Evolutionary conservation across 768 basidiomycete species (phyloP).

Genomic region (Pulveroboletus sp.): DNA sequence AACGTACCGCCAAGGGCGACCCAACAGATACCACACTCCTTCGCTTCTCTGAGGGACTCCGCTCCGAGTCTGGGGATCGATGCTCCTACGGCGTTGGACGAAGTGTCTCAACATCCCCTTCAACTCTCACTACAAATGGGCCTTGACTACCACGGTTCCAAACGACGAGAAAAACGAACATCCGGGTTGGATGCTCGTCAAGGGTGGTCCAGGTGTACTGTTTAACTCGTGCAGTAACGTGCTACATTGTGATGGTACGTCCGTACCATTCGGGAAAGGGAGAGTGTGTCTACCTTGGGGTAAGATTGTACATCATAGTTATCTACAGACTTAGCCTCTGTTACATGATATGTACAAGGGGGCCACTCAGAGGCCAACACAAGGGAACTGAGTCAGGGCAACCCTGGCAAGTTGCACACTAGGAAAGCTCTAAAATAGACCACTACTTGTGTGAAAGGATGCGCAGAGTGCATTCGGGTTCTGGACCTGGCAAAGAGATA

Average conservation of each 20-base stretch:
- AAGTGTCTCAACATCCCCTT: slow-evolving; percentile 37
- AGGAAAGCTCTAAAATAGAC: too few species aligned
- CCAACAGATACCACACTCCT: slow-evolving; percentile 53
- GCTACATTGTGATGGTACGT: slow-evolving; percentile 30
- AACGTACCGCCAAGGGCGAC: slow-evolving; percentile 40
- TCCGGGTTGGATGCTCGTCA: slow-evolving; percentile 42
- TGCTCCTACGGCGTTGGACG: slow-evolving; percentile 19
- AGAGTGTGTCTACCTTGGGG: slow-evolving; percentile 21
- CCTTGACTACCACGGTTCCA: slow-evolving; percentile 38
- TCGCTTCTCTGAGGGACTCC: slow-evolving; percentile 39
- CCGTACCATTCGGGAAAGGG: slow-evolving; percentile 31
- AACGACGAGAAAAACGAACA: slow-evolving; percentile 5
- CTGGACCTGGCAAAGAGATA: too few species aligned
- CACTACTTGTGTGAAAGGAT: too few species aligned
- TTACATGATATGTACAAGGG: too few species aligned
- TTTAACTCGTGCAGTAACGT: slow-evolving; percentile 37
- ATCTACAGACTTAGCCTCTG: too few species aligned
- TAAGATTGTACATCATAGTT: too few species aligned
- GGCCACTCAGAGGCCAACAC: too few species aligned
- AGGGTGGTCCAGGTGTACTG: slow-evolving; percentile 57
- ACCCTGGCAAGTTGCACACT: too few species aligned
- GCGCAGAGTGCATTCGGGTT: too few species aligned
- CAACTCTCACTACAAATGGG: slow-evolving; percentile 55
- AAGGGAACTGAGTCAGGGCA: too few species aligned
- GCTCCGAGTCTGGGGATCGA: slow-evolving; percentile 18